phyloP scores from a whole-genome alignment of 2,329 filamentous ascomycete species.

The Coniochaeta sp. region DNA sequence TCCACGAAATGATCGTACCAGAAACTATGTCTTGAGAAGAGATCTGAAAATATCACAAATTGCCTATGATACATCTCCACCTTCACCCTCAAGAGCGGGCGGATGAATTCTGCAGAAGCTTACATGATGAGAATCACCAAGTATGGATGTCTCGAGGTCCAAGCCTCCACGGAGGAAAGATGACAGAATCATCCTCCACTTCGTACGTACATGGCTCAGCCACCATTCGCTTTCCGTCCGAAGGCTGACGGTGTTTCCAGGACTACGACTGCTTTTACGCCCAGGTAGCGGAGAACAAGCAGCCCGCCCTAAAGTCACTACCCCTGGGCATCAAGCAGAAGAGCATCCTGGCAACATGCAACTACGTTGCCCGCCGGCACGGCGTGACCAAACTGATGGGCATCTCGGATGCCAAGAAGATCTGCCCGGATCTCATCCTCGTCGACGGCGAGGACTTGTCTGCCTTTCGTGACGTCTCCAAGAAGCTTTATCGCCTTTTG shows the following conservation, averaged over 20 bases:
- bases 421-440: slow-evolving; percentile 79
- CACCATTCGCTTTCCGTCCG: slow-evolving; percentile 5
- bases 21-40: too few species aligned
- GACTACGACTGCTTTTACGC: slow-evolving; percentile 94
- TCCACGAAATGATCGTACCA: too few species aligned
- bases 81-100: neutral
- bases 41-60: too few species aligned
- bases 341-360: slow-evolving; percentile 86
- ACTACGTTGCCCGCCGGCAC: slow-evolving; percentile 77
- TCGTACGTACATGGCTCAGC: slow-evolving; percentile 46
- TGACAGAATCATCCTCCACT: slow-evolving; percentile 69
- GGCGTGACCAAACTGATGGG: slow-evolving; percentile 77
- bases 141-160: slow-evolving; percentile 22
- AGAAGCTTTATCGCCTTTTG: slow-evolving; percentile 68
- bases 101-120: neutral
- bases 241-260: slow-evolving; percentile 24
- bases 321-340: slow-evolving; percentile 88
- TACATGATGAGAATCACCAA: slow-evolving; percentile 2
- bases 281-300: slow-evolving; percentile 76
- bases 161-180: slow-evolving; percentile 41
- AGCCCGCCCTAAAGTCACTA: slow-evolving; percentile 51
- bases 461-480: slow-evolving; percentile 79
- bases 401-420: slow-evolving; percentile 69
- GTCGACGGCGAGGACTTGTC: slow-evolving; percentile 82
- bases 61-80: too few species aligned